Conservation (phyloP, 805 yeast genomes). For the Yarrowia yakushimensis region DNA sequence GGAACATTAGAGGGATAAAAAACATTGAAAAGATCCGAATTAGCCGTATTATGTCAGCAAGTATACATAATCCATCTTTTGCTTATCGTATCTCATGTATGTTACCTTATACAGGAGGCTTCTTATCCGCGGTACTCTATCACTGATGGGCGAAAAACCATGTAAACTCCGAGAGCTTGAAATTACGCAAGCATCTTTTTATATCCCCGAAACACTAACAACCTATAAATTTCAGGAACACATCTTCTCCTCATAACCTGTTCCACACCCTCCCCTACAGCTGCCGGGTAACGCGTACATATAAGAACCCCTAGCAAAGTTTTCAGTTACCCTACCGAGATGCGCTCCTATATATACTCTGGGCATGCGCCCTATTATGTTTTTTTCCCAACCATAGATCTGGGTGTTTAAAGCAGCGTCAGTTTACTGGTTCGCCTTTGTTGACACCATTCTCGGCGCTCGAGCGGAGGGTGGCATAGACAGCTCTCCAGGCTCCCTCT, state of each 20-base stretch:
- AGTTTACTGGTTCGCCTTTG: conserved; percentile 24
- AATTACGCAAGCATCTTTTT: no score
- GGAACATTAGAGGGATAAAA: no score
- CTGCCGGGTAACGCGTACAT: conserved; percentile 3
- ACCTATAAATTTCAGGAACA: no score
- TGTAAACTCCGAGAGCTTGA: no score
- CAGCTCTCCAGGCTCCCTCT: conserved; percentile 33
- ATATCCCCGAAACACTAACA: no score
- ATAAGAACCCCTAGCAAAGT: not conserved
- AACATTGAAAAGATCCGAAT: no score
- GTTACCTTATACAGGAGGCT: no score
- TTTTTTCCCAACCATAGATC: conserved; percentile 20
- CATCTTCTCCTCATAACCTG: not conserved
- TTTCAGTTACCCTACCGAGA: conserved; percentile 10
- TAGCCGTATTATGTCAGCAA: no score
- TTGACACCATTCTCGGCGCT: conserved; percentile 26
- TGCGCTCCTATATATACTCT: not conserved
- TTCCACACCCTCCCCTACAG: not conserved
- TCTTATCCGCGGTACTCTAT: no score
- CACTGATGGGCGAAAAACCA: no score
- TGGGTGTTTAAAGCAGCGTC: conserved; percentile 22
- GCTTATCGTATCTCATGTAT: no score
- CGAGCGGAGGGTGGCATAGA: conserved; percentile 26
- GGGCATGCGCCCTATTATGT: not conserved
- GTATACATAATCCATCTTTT: no score